Evolutionary conservation across 164 flowering plant species (phyloP), one percentile per base, ranked within the genome.

Genomic region (Aristolochia californica): DNA sequence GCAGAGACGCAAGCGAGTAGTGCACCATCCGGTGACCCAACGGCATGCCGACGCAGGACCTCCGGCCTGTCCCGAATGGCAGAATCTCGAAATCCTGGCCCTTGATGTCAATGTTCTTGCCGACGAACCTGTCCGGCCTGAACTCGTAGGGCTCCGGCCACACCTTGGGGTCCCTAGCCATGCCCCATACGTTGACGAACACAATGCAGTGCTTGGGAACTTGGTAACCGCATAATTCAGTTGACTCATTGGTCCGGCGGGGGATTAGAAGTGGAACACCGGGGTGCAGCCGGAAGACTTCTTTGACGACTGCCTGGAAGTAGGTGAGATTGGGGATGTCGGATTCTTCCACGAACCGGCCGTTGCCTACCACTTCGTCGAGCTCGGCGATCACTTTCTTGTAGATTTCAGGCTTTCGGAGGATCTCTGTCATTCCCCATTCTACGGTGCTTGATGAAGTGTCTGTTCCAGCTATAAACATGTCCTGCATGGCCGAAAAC

Each of bases 391-490:
- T 5, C 24, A 66, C 25, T 30, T 62, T 70, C 48, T 45, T 55
- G 43, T 61, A 40, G n/a, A 63, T n/a, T 13, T 60, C 58, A 0
- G 79, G 71, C 16, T 59, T 58, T 10, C 50, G 57, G 8, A 76
- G 57, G 51, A 76, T 53, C 30, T 70, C 77, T 2, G 75, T 18
- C 70, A 76, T 68, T 5, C 68, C 77, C 77, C 77, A 76, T 48
- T 76, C 77, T 0, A 76, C 64, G 0, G 79, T 70, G 63, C 69
- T 73, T 11, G 77, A 66, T 5, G 73, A 45, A 44, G 79, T 73
- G 38, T 76, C 79, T 0, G 75, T 73, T 16, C 79, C 79, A 0
- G 70, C 79, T 0, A 63, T 51, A 50, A 76, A 72, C 66, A 76
- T 60, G 49, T 72, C 77, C 79, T 72, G 63, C 63, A 56, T 5